Percentiles rank a stretch among this genome's conserved stretches.
These are phyloP conservation scores for Gentiana straminea DNA, from an alignment of 257 asterid genomes.

Conservation along the genomic window DNA sequence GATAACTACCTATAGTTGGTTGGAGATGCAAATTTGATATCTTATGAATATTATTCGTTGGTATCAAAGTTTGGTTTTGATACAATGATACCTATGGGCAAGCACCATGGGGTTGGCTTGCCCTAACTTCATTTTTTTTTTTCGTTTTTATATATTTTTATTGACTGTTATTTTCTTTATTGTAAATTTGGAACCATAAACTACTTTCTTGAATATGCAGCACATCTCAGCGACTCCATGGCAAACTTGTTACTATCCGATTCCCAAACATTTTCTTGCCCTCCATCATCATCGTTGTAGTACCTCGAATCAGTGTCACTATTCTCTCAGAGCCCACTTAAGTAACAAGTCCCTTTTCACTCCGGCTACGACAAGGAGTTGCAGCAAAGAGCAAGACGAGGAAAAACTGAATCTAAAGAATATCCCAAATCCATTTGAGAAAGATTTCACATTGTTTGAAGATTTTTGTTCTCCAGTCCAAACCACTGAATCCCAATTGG, in stretches of 20 bases:
- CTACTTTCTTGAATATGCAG: conserved; percentile 35
- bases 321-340: conserved; percentile 10
- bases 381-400: conserved; percentile 51
- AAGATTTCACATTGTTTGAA: conserved; percentile 19
- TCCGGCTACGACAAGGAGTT: conserved; percentile 38
- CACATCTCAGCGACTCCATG: conserved; percentile 55
- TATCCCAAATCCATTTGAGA: conserved; percentile 15
- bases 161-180: too few relatives aligned
- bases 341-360: conserved; percentile 19
- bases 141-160: too few relatives aligned
- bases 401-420: conserved; percentile 14
- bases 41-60: too few relatives aligned
- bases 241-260: conserved; percentile 49
- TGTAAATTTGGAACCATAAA: too few relatives aligned
- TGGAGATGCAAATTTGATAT: too few relatives aligned
- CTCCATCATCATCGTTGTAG: conserved; percentile 18
- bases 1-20: too few relatives aligned
- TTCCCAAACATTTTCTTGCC: conserved; percentile 31
- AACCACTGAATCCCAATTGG: conserved; percentile 18
- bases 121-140: too few relatives aligned
- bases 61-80: too few relatives aligned
- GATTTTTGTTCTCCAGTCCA: conserved; percentile 31
- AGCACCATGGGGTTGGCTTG: too few relatives aligned
- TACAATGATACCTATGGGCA: too few relatives aligned
- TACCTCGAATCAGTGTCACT: conserved; percentile 10